Base-by-base conservation (phyloP, 1,284 basidiomycete genomes). In the Acaromyces ingoldii region DNA sequence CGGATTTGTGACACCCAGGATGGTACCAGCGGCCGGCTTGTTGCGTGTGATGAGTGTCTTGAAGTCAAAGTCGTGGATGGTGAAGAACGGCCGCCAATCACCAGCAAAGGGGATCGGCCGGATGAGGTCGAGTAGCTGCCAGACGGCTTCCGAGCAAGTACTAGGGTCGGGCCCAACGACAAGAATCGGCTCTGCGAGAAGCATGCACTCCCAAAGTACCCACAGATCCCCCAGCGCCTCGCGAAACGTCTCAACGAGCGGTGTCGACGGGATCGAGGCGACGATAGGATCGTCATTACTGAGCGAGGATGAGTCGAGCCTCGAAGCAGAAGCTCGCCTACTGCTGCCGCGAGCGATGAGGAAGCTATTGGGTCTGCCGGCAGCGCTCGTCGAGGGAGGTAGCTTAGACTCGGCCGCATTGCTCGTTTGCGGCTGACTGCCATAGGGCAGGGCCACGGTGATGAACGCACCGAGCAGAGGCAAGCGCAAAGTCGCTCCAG, bases 1-100 rank as follows among this genome's bases (percentile, higher is more conserved):
- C 0, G 93, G 93, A 68, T 97, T 98, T 6, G 93, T 97, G 1
- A 92, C 89, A 7, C 93, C 91, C 0, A 97, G 78, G 1, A 97
- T 74, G 0, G 90, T 78, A 0, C 92, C 93, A 0, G 87, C 79
- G 65, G 86, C 86, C 0, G 93, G 92, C 58, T 89, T 84, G 40
- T 87, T 83, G 58, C 85, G 84, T 69, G 89, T 89, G 28, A 93
- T 85, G 3, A 96, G 75, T 0, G 81, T 70, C 0, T 81, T 72
- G 63, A 90, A 86, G 63, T 96, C 91, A 34, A 82, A 83, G 67
- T 97, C 93, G 73, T 96, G 92, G 57, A 97, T 91, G 15, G 91
- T 95, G 63, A 97, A 88, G 75, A 93, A 97, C 0, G 92, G 93
- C 6, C 92, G 81, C 65, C 90, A 85, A 72, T 97, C 92, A 2